Evolutionary conservation across 192 early-diverging fungal species (phyloP), one percentile per base, ranked within the genome.

Genomic region (Dissophora globulifera): DNA sequence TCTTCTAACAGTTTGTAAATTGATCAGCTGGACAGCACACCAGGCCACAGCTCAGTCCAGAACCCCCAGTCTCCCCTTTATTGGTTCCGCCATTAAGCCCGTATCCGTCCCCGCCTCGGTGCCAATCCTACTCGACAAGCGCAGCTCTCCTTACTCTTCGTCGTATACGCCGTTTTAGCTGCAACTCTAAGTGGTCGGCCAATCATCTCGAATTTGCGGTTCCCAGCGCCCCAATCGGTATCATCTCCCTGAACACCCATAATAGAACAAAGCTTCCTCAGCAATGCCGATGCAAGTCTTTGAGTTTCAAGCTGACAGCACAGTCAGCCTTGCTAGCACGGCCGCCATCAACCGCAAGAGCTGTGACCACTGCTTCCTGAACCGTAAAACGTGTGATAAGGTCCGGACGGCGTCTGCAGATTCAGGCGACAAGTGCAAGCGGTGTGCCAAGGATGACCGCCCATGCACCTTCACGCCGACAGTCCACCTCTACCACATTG

Each of bases 231-330:
- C 17, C 46, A 5, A 47, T 17, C 22, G 17, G 5, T 20, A 7
- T 20, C 46, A 47, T 7, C 15, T 22, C 7, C 5, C 19, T 38
- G 22, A 43, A 59, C 25, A 20, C 19, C 16, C 41, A 23, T 23
- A 15, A n/a, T n/a, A n/a, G n/a, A n/a, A n/a, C n/a, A n/a, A n/a
- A n/a, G n/a, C n/a, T n/a, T n/a, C n/a, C n/a, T n/a, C n/a, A n/a
- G n/a, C n/a, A n/a, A 69, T 67, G 63, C 64, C 63, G n/a, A 76
- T 76, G 72, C 72, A 76, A 61, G 50, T 59, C 8, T 76, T 76
- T 35, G 63, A 76, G 47, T 76, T 76, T 40, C 72, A 76, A 25
- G 72, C 72, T n/a, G 72, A 76, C 52, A 59, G 57, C 46, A 32
- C 72, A 2, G 62, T 67, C 58, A 76, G 63, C 46, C 58, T 76